phyloP scores from a whole-genome alignment of 257 asterid species.

The Petrea volubilis region DNA sequence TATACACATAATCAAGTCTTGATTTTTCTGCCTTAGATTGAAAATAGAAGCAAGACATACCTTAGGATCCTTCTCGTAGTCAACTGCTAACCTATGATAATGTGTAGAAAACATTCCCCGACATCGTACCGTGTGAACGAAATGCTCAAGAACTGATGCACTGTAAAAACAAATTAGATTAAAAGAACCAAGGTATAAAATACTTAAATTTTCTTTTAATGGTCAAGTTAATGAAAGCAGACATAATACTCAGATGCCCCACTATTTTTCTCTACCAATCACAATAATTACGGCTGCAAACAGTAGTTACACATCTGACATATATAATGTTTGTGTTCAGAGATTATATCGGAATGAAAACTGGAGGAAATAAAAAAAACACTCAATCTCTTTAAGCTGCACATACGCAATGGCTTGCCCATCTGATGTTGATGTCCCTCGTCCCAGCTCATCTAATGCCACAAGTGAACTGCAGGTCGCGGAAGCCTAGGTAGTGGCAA shows the following conservation, averaged over 20 bases:
- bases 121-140: slow-evolving; percentile 73
- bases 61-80: slow-evolving; percentile 77
- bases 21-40: background rate
- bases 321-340: background rate
- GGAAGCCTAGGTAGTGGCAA: slow-evolving; percentile 52
- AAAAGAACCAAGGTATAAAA: slow-evolving; percentile 8
- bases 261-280: background rate
- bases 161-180: slow-evolving; percentile 48
- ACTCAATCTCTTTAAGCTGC: slow-evolving; percentile 21
- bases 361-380: background rate
- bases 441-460: slow-evolving; percentile 95
- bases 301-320: background rate
- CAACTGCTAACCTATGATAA: slow-evolving; percentile 84
- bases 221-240: slow-evolving; percentile 8
- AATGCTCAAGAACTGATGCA: slow-evolving; percentile 93
- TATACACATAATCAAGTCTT: background rate
- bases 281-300: background rate
- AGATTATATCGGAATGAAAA: background rate
- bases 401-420: slow-evolving; percentile 99
- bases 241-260: background rate
- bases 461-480: slow-evolving; percentile 86
- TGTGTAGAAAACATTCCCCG: slow-evolving; percentile 99
- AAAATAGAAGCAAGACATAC: slow-evolving; percentile 33
- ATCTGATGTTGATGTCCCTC: slow-evolving; percentile 98
- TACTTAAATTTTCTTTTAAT: slow-evolving; percentile 7